Conservation (phyloP, 2,329 filamentous ascomycete genomes). For the Fusarium sp. region DNA sequence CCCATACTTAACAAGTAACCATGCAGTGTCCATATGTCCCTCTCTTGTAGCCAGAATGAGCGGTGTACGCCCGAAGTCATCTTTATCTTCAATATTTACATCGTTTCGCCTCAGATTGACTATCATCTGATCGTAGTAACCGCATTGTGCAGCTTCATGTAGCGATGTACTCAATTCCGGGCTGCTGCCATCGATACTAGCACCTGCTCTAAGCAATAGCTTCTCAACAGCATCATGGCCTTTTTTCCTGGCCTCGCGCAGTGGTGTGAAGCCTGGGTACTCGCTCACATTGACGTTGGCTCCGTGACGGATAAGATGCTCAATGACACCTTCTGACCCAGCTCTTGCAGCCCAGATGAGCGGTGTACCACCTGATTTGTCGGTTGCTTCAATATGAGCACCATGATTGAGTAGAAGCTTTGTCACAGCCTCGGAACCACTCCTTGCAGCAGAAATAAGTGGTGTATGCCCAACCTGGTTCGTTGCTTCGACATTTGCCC, state of each 20-base stretch:
- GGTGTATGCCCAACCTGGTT: accelerated
- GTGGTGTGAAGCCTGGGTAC: background rate
- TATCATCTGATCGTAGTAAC: no score
- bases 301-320: background rate
- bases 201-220: background rate
- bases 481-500: background rate
- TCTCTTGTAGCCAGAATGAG: background rate
- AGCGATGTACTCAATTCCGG: no score
- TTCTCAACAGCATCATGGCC: background rate
- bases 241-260: accelerated
- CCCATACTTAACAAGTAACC: background rate
- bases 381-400: background rate
- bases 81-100: no score
- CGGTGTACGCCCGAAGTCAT: no score
- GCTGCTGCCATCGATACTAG: no score
- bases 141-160: no score
- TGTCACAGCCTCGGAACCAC: background rate
- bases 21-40: background rate
- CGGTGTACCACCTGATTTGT: background rate
- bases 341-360: background rate
- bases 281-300: background rate
- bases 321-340: background rate
- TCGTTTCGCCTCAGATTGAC: no score
- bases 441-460: background rate
- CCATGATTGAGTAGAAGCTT: background rate